Evolutionary conservation across 805 yeast species (phyloP), one percentile per base, ranked within the genome.

Genomic region (Cephaloascus albidus): DNA sequence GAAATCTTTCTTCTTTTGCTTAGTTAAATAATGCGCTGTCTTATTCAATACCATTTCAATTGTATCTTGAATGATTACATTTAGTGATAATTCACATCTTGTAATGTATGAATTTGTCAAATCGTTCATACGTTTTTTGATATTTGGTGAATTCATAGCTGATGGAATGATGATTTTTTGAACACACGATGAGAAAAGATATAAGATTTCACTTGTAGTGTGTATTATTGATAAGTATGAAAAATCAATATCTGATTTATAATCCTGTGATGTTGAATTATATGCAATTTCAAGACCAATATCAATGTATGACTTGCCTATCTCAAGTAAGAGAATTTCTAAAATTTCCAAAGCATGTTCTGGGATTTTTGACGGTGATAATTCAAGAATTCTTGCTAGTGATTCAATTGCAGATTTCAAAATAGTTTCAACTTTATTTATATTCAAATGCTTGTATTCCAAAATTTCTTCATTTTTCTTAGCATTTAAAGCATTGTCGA

Each of bases 1-100:
- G 51, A 78, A 85, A 53, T 90, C 97, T 45, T 78, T 83, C 53
- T 75, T 76, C 57, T 79, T 80, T 53, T 89, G 96, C 46, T 75
- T 76, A 18, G 79, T 63, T 33, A 82, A 53, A 17, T 81, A 61
- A 36, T 45, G 51, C 4, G 61, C 51, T 33, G 85, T 65, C 43
- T 78, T 70, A 18, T 64, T 64, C 10, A 74, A 64, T n/a, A 74
- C 65, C 33, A 79, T 49, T 4, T 70, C 74, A 14, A 79, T 57
- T 0, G 83, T 65, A 35, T 78, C 85, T 39, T 69, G 74, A 18
- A 86, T 53, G 4, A 87, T 73, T 6, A 76, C 58, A 52, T 83
- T 83, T 33, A 85, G 63, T 3, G 85, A 74, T 5, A 73, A 58
- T 57, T 89, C 93, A 49, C 80, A 72, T 41, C 74, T 62, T 35